A percentile compares a stretch with the other conserved stretches of the same genome.
Evolutionary conservation across 345 rosid genomes (phyloP).

Genomic region (Citrus trifoliata): DNA sequence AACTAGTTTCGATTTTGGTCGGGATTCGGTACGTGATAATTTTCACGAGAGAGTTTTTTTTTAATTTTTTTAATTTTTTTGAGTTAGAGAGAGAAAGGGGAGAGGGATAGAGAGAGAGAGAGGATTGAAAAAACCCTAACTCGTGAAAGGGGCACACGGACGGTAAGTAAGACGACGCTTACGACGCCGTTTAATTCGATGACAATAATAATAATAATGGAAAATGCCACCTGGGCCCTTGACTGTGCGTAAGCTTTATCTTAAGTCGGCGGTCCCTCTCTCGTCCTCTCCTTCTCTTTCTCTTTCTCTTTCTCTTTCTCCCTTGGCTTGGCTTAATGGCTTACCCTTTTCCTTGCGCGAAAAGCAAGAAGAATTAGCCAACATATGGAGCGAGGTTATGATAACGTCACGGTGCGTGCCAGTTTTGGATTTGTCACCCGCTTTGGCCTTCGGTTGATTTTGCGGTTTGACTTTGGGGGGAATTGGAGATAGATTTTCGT

Average conservation of each 20-base stretch:
- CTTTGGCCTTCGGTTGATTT: background rate
- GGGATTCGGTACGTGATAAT: background rate
- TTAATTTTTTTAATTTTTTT: background rate
- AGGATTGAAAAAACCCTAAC: slow-evolving; percentile 21
- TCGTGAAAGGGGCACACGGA: background rate
- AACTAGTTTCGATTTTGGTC: background rate
- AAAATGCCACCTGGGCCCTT: background rate
- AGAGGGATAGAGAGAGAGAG: background rate
- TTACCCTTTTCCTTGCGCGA: slow-evolving; percentile 19
- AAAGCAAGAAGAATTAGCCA: slow-evolving; percentile 15
- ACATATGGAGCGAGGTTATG: background rate
- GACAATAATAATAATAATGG: background rate
- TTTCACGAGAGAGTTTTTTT: slow-evolving; percentile 9
- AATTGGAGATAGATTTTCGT: background rate
- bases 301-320: background rate
- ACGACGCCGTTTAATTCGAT: slow-evolving; percentile 18
- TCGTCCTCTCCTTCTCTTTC: background rate
- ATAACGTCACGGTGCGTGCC: background rate
- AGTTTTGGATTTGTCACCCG: background rate
- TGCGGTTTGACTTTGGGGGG: background rate
- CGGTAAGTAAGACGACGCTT: background rate
- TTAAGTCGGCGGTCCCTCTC: slow-evolving; percentile 21
- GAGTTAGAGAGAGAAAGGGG: background rate
- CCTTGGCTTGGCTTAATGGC: background rate
- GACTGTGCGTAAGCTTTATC: background rate